A percentile compares a stretch with the other conserved stretches of the same genome.
phyloP scores from a whole-genome alignment of 139 green algal species.

The Choricystis sp. region DNA sequence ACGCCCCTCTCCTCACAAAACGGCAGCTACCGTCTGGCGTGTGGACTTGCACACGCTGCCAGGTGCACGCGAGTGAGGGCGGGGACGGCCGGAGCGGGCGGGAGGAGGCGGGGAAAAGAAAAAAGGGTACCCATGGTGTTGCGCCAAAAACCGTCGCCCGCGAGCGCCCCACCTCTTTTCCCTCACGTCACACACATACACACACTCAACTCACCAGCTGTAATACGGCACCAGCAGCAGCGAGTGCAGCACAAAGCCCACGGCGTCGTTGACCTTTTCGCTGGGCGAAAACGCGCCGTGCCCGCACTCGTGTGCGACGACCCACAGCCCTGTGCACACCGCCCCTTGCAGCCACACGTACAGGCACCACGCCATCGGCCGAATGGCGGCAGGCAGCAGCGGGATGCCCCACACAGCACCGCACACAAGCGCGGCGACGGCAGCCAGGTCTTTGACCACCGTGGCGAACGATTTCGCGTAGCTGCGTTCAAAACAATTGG shows the following conservation, averaged over 20 bases:
- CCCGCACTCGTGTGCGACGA: conserved; percentile 74
- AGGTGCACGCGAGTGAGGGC: too few species aligned
- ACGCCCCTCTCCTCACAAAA: too few species aligned
- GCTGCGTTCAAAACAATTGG: conserved; percentile 65
- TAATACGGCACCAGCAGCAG: conserved; percentile 75
- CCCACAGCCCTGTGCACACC: conserved; percentile 55
- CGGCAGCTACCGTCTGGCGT: too few species aligned
- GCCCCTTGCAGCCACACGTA: conserved; percentile 64
- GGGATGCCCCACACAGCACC: conserved; percentile 28
- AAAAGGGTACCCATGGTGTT: too few species aligned
- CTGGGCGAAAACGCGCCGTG: conserved; percentile 20
- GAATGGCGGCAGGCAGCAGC: conserved; percentile 19
- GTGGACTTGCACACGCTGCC: too few species aligned
- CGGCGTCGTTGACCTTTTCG: conserved; percentile 21
- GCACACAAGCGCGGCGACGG: conserved; percentile 17
- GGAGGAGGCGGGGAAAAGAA: too few species aligned
- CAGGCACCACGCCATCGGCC: conserved; percentile 33
- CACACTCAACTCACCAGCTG: too few species aligned
- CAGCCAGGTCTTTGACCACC: conserved; percentile 37
- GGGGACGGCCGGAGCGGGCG: too few species aligned
- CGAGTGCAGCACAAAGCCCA: conserved; percentile 65
- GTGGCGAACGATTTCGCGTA: conserved; percentile 31
- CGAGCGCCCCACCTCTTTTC: too few species aligned
- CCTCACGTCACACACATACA: too few species aligned
- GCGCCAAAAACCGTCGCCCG: too few species aligned